Evolutionary conservation across 2,329 filamentous ascomycete genomes (phyloP).

Genomic region (Neurospora crassa): DNA sequence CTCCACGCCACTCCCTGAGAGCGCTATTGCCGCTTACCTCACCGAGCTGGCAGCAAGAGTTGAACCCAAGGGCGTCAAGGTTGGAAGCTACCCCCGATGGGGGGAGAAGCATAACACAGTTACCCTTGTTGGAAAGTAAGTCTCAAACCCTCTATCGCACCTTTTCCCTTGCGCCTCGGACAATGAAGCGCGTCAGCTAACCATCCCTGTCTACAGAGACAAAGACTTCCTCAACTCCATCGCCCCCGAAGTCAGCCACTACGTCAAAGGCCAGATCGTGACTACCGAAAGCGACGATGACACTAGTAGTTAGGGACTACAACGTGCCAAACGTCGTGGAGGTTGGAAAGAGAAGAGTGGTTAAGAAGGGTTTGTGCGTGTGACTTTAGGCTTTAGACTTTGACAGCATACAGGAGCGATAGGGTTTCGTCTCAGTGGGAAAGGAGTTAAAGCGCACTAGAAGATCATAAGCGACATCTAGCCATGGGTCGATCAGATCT

Average conservation of each 20-base stretch:
- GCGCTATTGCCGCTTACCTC: slow-evolving; percentile 71
- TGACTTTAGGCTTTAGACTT: too few relatives aligned
- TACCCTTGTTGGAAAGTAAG: slow-evolving; percentile 63
- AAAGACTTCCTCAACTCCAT: slow-evolving; percentile 68
- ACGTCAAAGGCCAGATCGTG: slow-evolving; percentile 65
- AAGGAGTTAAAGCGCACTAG: too few relatives aligned
- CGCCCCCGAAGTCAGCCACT: slow-evolving; percentile 65
- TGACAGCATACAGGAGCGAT: too few relatives aligned
- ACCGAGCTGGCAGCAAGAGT: slow-evolving; percentile 69
- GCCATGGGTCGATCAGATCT: too few relatives aligned
- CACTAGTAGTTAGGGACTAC: background rate
- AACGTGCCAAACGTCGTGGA: too few relatives aligned
- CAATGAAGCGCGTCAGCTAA: background rate
- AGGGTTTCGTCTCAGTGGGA: too few relatives aligned
- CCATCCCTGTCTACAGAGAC: slow-evolving; percentile 42
- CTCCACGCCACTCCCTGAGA: slow-evolving; percentile 82
- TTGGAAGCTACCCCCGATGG: slow-evolving; percentile 92
- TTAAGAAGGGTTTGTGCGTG: too few relatives aligned
- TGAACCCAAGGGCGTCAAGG: slow-evolving; percentile 71
- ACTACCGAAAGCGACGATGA: slow-evolving; percentile 62
- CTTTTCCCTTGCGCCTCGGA: background rate
- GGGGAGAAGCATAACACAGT: slow-evolving; percentile 81
- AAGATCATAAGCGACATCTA: too few relatives aligned
- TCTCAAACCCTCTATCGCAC: slow-evolving; percentile 3
- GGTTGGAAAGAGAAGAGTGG: too few relatives aligned